Evolutionary conservation across 2,329 filamentous ascomycete genomes (phyloP), one percentile per base, ranked within the genome.

Genomic region (Beauveria pseudobassiana): DNA sequence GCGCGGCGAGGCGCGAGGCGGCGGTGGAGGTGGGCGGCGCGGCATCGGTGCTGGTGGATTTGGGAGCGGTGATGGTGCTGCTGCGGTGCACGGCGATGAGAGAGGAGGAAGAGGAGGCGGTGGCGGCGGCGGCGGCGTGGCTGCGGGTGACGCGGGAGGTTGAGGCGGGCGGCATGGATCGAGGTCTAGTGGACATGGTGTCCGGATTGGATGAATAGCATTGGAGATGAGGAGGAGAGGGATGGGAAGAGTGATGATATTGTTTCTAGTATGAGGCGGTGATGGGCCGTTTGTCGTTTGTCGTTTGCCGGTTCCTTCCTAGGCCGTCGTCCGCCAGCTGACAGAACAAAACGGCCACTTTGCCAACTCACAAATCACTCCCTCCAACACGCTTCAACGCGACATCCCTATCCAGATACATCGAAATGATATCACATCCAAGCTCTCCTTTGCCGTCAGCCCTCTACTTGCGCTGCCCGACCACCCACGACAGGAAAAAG

Each of bases 401-500:
- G n/a, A 16, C 18, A 24, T 7, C 14, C 12, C n/a, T 16, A 2
- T 26, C 4, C 5, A 12, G 16, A n/a, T 5, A 3, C 38, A 49
- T 57, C 16, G 5, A 45, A n/a, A 5, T 30, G 38, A 20, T 10
- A 52, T 59, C 16, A 28, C 20, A 8, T 10, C 8, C 3, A 42
- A 38, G 14, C 43, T 49, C 38, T n/a, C 18, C 18, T 9, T 34
- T n/a, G 16, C 5, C 10, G 5, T 1, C 3, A 2, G n/a, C 10
- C 6, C 24, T 28, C 28, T 67, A 73, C 61, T 64, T 65, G 66
- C 81, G 75, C 72, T 82, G 76, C 61, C 68, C 70, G 2, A 73
- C 75, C 58, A 87, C 78, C 87, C 87, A 91, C 3, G 74, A 73
- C 64, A 91, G 69, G 66, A 91, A 90, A 66, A 87, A 75, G 5